These are phyloP conservation scores for Pseudoturritis turrita DNA, from an alignment of 345 rosid species.

Conservation along the genomic window DNA sequence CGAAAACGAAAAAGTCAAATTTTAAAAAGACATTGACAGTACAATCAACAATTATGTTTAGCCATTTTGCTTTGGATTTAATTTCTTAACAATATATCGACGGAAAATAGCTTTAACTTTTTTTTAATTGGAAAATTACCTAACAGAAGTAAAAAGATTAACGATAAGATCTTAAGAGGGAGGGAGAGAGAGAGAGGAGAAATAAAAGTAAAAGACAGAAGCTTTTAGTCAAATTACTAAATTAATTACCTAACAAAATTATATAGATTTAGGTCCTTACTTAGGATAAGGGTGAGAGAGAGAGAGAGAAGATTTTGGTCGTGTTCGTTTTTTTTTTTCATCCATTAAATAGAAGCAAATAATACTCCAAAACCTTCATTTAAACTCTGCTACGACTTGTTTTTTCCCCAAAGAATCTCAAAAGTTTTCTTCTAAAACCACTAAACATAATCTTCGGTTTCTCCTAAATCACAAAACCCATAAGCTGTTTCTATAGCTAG, in stretches of 20 bases:
- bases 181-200: background rate
- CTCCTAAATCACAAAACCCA: no score
- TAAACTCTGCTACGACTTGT: background rate
- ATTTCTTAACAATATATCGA: background rate
- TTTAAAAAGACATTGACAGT: background rate
- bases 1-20: background rate
- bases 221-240: background rate
- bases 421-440: background rate
- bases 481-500: background rate
- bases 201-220: no score
- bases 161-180: background rate
- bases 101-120: background rate
- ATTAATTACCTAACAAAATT: background rate
- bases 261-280: background rate
- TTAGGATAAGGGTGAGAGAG: background rate
- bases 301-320: slow-evolving; percentile 9
- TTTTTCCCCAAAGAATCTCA: background rate
- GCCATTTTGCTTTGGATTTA: background rate
- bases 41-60: background rate
- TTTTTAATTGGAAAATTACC: background rate
- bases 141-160: background rate
- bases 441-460: no score
- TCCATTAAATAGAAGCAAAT: slow-evolving; percentile 20
- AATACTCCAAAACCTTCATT: background rate
- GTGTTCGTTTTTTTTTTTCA: background rate